These are phyloP conservation scores for Nelumbo lutea DNA, from an alignment of 164 flowering plant species.

Conservation along the genomic window DNA sequence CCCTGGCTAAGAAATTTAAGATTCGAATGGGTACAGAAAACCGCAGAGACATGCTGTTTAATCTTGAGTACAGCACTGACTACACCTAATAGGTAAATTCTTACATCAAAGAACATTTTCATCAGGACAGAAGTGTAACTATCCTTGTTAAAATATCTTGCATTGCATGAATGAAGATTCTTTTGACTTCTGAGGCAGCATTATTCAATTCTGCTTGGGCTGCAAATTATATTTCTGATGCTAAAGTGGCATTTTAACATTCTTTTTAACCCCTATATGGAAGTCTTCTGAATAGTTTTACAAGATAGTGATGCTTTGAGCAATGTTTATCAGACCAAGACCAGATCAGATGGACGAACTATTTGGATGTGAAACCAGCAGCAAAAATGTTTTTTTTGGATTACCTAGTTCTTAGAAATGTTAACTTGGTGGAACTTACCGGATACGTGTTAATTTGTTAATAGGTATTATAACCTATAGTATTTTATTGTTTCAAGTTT, in stretches of 20 bases:
- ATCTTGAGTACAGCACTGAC: conserved; percentile 47
- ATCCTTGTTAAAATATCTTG: not conserved
- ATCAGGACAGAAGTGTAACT: not conserved
- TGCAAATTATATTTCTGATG: not conserved
- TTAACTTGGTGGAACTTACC: not conserved
- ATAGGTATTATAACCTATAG: no score
- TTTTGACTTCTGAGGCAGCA: not conserved
- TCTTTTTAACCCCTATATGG: not conserved
- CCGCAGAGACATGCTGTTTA: conserved; percentile 67
- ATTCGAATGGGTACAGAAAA: conserved; percentile 63
- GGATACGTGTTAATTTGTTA: not conserved
- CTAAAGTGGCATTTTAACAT: no score
- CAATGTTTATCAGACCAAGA: no score
- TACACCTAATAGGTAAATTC: conserved; percentile 44
- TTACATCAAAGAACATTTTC: not conserved
- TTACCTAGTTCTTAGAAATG: not conserved
- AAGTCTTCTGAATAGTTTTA: not conserved
- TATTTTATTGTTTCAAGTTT: no score
- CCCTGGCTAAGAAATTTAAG: conserved; percentile 40
- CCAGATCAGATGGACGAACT: no score
- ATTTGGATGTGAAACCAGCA: no score
- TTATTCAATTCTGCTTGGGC: not conserved
- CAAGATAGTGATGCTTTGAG: not conserved
- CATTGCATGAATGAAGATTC: not conserved
- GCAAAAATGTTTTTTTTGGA: no score